Percentiles rank a stretch among this genome's conserved stretches.
phyloP scores from a whole-genome alignment of 2,329 filamentous ascomycete species.

The Cladosporium sp. region DNA sequence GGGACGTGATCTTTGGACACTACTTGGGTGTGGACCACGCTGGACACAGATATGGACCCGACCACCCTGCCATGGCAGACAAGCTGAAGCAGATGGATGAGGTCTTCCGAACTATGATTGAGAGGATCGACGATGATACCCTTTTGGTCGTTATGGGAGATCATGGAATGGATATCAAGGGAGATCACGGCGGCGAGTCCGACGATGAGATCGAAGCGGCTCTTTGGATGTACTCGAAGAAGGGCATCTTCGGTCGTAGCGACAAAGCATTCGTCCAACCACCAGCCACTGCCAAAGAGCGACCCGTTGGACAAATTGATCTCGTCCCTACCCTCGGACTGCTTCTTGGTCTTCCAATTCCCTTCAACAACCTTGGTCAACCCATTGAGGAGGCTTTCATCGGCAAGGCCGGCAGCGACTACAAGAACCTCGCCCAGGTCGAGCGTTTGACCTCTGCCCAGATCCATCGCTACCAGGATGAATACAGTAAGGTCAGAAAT shows the following conservation, averaged over 20 bases:
- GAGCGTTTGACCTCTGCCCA: slow-evolving; percentile 76
- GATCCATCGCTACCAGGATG: slow-evolving; percentile 81
- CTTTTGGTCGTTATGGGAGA: slow-evolving; percentile 97
- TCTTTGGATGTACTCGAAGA: slow-evolving; percentile 97
- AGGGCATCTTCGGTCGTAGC: slow-evolving; percentile 75
- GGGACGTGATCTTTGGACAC: slow-evolving; percentile 95
- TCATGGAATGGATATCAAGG: slow-evolving; percentile 96
- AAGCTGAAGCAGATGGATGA: slow-evolving; percentile 90
- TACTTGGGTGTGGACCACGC: slow-evolving; percentile 95
- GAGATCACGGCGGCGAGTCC: slow-evolving; percentile 96
- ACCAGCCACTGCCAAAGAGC: slow-evolving; percentile 67
- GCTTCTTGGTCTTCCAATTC: slow-evolving; percentile 84
- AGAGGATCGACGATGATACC: slow-evolving; percentile 74
- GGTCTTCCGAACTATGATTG: slow-evolving; percentile 68
- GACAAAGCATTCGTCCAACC: slow-evolving; percentile 55
- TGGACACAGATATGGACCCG: slow-evolving; percentile 90
- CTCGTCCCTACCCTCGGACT: slow-evolving; percentile 88
- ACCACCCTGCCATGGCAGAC: slow-evolving; percentile 84
- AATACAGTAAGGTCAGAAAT: slow-evolving; percentile 72
- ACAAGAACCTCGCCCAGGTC: slow-evolving; percentile 72
- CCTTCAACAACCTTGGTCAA: slow-evolving; percentile 89
- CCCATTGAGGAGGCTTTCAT: slow-evolving; percentile 94
- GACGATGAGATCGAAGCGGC: slow-evolving; percentile 93
- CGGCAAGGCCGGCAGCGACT: slow-evolving; percentile 64
- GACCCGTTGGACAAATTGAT: slow-evolving; percentile 82